Conservation (phyloP, 805 yeast species). For the Candida sphagnicola region DNA sequence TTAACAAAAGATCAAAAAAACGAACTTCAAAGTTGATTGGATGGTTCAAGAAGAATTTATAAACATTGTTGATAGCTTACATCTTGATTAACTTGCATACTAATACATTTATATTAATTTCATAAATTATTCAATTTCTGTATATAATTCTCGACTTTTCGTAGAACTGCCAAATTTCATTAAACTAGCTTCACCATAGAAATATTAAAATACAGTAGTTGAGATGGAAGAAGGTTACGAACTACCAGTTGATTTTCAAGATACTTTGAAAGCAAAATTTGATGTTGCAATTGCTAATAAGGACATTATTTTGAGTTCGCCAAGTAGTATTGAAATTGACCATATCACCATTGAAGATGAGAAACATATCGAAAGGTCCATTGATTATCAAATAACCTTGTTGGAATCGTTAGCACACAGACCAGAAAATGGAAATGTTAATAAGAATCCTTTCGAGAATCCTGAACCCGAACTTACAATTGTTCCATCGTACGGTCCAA, state of each 20-base stretch:
- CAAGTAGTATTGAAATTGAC: slow-evolving; percentile 33
- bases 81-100: neutral
- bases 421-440: slow-evolving; percentile 37
- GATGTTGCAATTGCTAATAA: slow-evolving; percentile 45
- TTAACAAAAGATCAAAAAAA: neutral
- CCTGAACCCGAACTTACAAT: slow-evolving; percentile 78
- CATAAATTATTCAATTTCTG: too few species aligned
- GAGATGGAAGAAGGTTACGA: slow-evolving; percentile 14
- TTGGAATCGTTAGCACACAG: slow-evolving; percentile 32
- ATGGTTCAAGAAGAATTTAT: slow-evolving; percentile 8
- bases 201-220: too few species aligned
- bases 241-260: slow-evolving; percentile 37
- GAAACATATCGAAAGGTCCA: neutral
- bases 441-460: slow-evolving; percentile 68
- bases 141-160: too few species aligned
- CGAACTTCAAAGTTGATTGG: slow-evolving; percentile 6
- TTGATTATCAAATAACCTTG: slow-evolving; percentile 27
- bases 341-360: slow-evolving; percentile 14
- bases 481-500: slow-evolving; percentile 45
- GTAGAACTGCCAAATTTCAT: too few species aligned
- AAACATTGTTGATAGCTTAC: neutral
- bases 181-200: too few species aligned
- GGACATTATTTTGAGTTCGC: slow-evolving; percentile 49
- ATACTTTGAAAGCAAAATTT: slow-evolving; percentile 37
- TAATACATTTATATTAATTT: neutral